Conservation (phyloP, 2,329 filamentous ascomycete species). For the Tolypocladium cylindrosporum region DNA sequence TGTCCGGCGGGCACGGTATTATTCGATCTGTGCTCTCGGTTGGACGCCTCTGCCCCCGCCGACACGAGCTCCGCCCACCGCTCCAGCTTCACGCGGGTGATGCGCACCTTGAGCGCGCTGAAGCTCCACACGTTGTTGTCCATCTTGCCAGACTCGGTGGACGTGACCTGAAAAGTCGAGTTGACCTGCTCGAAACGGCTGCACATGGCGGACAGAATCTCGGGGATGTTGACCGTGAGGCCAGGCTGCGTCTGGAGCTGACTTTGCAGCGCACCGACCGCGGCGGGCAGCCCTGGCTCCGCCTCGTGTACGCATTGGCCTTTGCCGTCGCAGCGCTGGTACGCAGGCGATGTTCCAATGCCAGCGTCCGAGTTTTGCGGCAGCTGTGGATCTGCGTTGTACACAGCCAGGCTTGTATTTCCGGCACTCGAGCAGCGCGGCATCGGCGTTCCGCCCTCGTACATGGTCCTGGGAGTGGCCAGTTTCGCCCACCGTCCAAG, state of each 20-base stretch:
- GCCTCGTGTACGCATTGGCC: constrained; percentile 15
- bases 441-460: constrained; percentile 13
- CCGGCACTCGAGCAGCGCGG: constrained; percentile 12
- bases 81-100: constrained; percentile 35
- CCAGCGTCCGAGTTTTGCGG: constrained; percentile 5
- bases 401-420: constrained; percentile 8
- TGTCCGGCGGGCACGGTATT: constrained; percentile 1
- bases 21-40: constrained; percentile 6
- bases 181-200: constrained; percentile 33
- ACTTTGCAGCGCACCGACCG: constrained; percentile 28
- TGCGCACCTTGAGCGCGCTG: constrained; percentile 34
- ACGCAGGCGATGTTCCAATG: background rate
- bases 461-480: constrained; percentile 24
- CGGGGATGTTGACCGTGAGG: constrained; percentile 32
- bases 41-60: constrained; percentile 18
- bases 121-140: constrained; percentile 39
- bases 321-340: constrained; percentile 1
- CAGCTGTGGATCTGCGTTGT: constrained; percentile 13
- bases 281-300: constrained; percentile 28
- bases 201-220: constrained; percentile 30
- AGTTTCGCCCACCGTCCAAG: constrained; percentile 41
- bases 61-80: constrained; percentile 36
- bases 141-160: constrained; percentile 20
- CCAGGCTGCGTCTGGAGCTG: constrained; percentile 33
- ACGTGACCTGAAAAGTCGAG: constrained; percentile 19